Conservation (phyloP, 2,329 filamentous ascomycete species). For the Nigrograna mackinnonii region DNA sequence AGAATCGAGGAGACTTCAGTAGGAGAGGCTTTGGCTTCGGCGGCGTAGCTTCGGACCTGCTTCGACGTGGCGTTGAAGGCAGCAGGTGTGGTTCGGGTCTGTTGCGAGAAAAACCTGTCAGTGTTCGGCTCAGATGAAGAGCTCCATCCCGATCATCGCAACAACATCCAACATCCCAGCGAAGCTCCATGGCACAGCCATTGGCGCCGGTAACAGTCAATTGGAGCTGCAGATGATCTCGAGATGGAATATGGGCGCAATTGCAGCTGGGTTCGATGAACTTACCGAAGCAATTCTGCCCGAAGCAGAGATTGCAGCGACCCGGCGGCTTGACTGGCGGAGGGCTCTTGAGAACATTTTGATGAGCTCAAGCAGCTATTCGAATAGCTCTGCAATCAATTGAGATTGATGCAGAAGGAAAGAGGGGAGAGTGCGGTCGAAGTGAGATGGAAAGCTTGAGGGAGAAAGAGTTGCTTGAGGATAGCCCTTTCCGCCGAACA, state of each 20-base stretch:
- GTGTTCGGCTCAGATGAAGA: constrained; percentile 43
- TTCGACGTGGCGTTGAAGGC: constrained; percentile 71
- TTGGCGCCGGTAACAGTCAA: constrained; percentile 31
- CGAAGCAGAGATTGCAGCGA: constrained; percentile 89
- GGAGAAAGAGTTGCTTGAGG: too few relatives aligned
- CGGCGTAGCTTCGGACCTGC: constrained; percentile 84
- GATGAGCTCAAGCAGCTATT: constrained; percentile 50
- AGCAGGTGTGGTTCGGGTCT: constrained; percentile 87
- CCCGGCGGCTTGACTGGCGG: constrained; percentile 93
- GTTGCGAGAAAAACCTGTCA: constrained; percentile 54
- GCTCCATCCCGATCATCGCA: constrained; percentile 45
- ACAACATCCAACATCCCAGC: constrained; percentile 30
- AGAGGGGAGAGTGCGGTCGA: constrained; percentile 43
- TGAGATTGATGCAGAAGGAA: constrained; percentile 46
- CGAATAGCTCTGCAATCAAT: constrained; percentile 46
- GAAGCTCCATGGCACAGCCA: constrained; percentile 42
- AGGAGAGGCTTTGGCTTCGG: constrained; percentile 91
- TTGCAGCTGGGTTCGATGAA: constrained; percentile 54
- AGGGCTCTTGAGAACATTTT: constrained; percentile 98
- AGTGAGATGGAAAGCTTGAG: constrained; percentile 33
- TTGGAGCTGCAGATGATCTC: constrained; percentile 38
- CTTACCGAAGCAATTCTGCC: constrained; percentile 94
- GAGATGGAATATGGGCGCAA: constrained; percentile 43
- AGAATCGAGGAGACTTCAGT: constrained; percentile 99
- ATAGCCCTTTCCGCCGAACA: too few relatives aligned